Evolutionary conservation across 768 basidiomycete genomes (phyloP).

Genomic region (Phylloporus rhodoxanthus): DNA sequence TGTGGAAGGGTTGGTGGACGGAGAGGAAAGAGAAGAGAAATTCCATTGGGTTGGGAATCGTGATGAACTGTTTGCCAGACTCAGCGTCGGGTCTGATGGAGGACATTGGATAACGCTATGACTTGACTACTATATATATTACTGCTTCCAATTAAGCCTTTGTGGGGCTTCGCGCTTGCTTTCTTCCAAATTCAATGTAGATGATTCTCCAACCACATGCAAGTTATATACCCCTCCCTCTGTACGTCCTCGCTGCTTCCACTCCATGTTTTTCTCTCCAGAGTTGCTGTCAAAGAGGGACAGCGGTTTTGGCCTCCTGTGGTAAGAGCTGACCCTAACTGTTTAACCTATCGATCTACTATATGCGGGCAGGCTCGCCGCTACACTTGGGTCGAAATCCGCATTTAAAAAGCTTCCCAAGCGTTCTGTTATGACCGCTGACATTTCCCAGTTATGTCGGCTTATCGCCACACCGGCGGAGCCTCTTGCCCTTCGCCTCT

Average conservation of each 20-base stretch:
- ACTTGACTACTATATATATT: no score
- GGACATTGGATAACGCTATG: constrained; percentile 45
- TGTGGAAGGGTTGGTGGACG: constrained; percentile 21
- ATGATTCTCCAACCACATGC: background rate
- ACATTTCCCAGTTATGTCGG: constrained; percentile 75
- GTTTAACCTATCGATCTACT: background rate
- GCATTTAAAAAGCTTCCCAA: constrained; percentile 78
- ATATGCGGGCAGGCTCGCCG: constrained; percentile 65
- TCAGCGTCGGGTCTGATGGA: constrained; percentile 46
- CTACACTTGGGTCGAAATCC: constrained; percentile 85
- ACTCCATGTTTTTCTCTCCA: constrained; percentile 77
- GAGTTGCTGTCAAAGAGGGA: constrained; percentile 78
- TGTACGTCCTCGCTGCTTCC: constrained; percentile 4
- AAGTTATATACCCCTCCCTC: constrained; percentile 2
- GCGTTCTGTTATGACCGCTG: constrained; percentile 77
- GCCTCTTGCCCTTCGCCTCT: constrained; percentile 79
- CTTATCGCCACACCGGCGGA: constrained; percentile 80
- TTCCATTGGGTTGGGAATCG: constrained; percentile 57
- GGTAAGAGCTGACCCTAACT: constrained; percentile 38
- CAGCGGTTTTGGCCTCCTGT: constrained; percentile 84
- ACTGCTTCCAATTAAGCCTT: constrained; percentile 11
- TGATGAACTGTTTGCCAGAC: constrained; percentile 61
- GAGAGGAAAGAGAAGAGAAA: constrained; percentile 42
- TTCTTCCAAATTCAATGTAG: constrained; percentile 9
- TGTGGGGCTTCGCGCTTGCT: constrained; percentile 20